A percentile compares a stretch with the other conserved stretches of the same genome.
Evolutionary conservation across 352 stramenopile genomes (phyloP).

Genomic region (Pythium myriotylum): DNA sequence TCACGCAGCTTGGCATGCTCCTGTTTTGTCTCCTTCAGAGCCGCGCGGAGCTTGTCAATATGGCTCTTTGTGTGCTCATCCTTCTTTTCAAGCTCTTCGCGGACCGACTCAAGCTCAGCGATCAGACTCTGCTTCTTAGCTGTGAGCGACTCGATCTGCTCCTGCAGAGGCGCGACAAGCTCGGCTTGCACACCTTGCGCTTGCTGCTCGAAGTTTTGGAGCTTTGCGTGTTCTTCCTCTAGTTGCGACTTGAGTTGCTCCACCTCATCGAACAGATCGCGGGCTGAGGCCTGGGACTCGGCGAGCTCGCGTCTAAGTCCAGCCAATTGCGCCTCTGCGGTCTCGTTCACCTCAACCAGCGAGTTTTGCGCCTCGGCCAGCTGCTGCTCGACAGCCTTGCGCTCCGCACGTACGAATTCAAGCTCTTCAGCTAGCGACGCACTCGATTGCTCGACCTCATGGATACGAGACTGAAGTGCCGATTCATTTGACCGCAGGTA

Average conservation of each 20-base stretch:
- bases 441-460: constrained; percentile 19
- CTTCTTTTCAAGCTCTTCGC: constrained; percentile 55
- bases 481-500: constrained; percentile 24
- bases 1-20: constrained; percentile 37
- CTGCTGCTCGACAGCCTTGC: constrained; percentile 39
- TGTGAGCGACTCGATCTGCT: constrained; percentile 59
- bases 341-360: constrained; percentile 36
- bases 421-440: constrained; percentile 42
- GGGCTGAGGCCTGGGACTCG: constrained; percentile 30
- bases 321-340: constrained; percentile 27
- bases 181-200: constrained; percentile 39
- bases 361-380: constrained; percentile 39
- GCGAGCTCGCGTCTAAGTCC: constrained; percentile 18
- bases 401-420: constrained; percentile 32
- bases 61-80: constrained; percentile 34
- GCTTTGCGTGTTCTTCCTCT: constrained; percentile 42
- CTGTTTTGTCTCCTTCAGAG: constrained; percentile 38
- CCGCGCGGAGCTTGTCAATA: constrained; percentile 41
- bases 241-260: constrained; percentile 53
- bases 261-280: constrained; percentile 49
- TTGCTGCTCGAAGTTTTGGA: constrained; percentile 50
- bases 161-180: constrained; percentile 36
- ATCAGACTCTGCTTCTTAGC: constrained; percentile 66
- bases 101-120: constrained; percentile 47
- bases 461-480: constrained; percentile 14